phyloP scores from a whole-genome alignment of 768 basidiomycete genomes.

The Cystofilobasidium capitatum region DNA sequence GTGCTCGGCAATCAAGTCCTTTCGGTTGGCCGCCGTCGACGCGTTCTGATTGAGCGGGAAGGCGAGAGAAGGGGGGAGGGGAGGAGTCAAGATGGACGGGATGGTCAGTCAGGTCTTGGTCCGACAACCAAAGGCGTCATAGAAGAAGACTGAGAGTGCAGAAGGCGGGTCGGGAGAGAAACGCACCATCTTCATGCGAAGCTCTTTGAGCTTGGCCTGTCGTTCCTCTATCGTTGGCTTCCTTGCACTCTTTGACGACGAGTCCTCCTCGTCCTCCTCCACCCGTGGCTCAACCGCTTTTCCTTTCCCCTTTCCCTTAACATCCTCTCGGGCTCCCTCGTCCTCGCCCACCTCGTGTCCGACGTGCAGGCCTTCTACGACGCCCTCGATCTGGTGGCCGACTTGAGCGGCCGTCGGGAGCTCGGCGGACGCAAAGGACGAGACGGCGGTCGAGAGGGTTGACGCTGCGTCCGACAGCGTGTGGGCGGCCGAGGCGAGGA shows the following conservation, averaged over 20 bases:
- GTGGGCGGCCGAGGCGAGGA: background rate
- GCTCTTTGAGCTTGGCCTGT: conserved; percentile 62
- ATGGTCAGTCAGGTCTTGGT: background rate
- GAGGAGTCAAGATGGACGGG: background rate
- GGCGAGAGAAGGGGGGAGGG: background rate
- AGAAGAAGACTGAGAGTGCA: background rate
- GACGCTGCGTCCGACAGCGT: conserved; percentile 1
- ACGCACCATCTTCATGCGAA: conserved; percentile 70
- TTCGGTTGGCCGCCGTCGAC: conserved; percentile 72
- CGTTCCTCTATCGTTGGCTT: conserved; percentile 54
- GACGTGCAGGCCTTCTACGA: conserved; percentile 5
- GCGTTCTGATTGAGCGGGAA: conserved; percentile 48
- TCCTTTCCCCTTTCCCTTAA: conserved; percentile 27
- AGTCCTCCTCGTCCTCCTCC: conserved; percentile 12
- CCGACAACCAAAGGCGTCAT: background rate
- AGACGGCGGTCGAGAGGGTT: conserved; percentile 2
- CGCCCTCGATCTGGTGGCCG: conserved; percentile 1
- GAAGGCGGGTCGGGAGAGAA: background rate
- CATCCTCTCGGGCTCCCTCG: background rate
- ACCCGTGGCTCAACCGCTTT: conserved; percentile 15
- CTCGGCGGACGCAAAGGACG: background rate
- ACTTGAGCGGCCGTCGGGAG: background rate
- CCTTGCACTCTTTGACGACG: conserved; percentile 1
- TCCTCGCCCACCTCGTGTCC: background rate
- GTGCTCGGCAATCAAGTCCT: conserved; percentile 74